Evolutionary conservation across 1,284 basidiomycete genomes (phyloP).

Genomic region (Amylostereum areolatum): DNA sequence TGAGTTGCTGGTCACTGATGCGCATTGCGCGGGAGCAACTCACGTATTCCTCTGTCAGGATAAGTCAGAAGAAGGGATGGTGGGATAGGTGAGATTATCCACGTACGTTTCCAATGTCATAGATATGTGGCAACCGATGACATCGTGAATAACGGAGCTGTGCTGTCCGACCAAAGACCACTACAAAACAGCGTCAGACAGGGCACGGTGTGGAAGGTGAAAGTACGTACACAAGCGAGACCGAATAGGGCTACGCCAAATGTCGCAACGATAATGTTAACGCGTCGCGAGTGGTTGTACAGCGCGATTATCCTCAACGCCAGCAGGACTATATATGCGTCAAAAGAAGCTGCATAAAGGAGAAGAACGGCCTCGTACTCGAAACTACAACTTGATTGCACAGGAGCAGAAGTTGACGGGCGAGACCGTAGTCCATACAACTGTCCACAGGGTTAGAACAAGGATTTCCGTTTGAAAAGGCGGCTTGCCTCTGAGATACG

Average conservation of each 20-base stretch:
- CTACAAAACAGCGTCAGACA: conserved; percentile 13
- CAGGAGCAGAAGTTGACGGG: conserved; percentile 32
- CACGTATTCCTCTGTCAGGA: conserved; percentile 4
- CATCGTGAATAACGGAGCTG: conserved; percentile 14
- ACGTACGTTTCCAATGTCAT: conserved; percentile 25
- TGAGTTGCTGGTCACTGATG: neutral
- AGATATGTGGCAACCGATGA: conserved; percentile 27
- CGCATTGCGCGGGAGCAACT: neutral
- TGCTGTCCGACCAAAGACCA: conserved; percentile 29
- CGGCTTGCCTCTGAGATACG: too few species aligned
- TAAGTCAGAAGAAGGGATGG: neutral
- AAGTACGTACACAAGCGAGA: conserved; percentile 2
- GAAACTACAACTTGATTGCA: conserved; percentile 35
- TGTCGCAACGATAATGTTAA: too few species aligned
- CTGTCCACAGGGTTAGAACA: too few species aligned
- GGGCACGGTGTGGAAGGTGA: neutral
- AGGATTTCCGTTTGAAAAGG: too few species aligned
- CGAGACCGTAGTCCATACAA: conserved; percentile 25
- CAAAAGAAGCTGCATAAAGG: neutral
- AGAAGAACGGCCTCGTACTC: too few species aligned
- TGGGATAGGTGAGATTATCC: neutral
- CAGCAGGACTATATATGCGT: conserved; percentile 5
- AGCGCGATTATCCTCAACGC: conserved; percentile 8
- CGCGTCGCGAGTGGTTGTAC: too few species aligned
- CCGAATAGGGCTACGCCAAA: too few species aligned